Evolutionary conservation across 2,329 filamentous ascomycete genomes (phyloP).

Genomic region (Falciphora oryzae): DNA sequence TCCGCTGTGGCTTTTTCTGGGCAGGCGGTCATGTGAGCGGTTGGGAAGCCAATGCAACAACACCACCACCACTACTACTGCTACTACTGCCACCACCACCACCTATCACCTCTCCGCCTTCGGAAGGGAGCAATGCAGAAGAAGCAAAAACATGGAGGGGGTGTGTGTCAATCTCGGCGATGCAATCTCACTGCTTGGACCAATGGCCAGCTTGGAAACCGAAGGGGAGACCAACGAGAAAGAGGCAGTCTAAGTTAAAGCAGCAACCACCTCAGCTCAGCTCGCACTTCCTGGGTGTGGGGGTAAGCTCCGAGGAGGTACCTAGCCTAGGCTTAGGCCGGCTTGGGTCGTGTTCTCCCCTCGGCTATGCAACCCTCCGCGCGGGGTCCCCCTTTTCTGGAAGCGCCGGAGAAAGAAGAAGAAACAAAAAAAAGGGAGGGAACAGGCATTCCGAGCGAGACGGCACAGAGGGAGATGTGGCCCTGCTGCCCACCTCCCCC

Average conservation of each 20-base stretch:
- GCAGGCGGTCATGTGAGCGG: not conserved
- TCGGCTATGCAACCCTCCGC: slow-evolving; percentile 14
- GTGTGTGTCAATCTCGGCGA: not conserved
- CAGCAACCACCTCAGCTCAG: not conserved
- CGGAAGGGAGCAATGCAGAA: not conserved
- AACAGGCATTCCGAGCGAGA: no score
- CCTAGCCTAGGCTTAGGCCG: not conserved
- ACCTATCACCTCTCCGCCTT: not conserved
- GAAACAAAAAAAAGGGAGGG: no score
- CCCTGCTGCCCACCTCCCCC: no score
- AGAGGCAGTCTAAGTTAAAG: no score
- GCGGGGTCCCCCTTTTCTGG: slow-evolving; percentile 11
- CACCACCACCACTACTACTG: not conserved
- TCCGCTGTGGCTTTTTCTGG: not conserved
- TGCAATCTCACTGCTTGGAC: not conserved
- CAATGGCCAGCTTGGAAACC: not conserved
- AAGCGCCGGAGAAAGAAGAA: not conserved
- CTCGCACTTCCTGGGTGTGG: not conserved
- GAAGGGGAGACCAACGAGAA: no score
- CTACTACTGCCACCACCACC: no score
- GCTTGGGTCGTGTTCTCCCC: not conserved
- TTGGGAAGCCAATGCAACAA: not conserved
- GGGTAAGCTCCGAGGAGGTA: not conserved
- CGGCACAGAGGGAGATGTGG: no score
- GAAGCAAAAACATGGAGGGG: not conserved